Conservation (phyloP, 2,329 filamentous ascomycete species). For the Neobulgaria alba region DNA sequence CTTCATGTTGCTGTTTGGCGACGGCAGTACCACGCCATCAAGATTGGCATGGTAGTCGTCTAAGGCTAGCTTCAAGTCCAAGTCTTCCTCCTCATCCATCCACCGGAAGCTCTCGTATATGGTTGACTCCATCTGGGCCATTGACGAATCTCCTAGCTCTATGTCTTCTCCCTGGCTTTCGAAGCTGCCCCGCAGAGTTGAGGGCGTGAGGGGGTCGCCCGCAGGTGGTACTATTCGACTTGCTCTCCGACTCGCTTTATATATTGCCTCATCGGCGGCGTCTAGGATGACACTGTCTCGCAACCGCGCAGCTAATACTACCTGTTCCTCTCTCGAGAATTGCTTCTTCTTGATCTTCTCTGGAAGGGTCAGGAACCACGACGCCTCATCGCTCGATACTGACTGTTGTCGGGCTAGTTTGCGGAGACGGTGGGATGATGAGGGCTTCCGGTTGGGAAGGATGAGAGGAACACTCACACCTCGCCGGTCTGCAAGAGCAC, state of each 20-base stretch:
- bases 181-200: slow-evolving; percentile 19
- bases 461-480: slow-evolving; percentile 21
- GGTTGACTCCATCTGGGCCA: neutral
- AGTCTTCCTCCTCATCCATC: slow-evolving; percentile 63
- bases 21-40: slow-evolving; percentile 40
- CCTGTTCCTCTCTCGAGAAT: slow-evolving; percentile 64
- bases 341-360: slow-evolving; percentile 64
- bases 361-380: slow-evolving; percentile 62
- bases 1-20: slow-evolving; percentile 37
- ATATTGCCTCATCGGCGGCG: slow-evolving; percentile 49
- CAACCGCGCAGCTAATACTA: slow-evolving; percentile 45
- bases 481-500: slow-evolving; percentile 23
- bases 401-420: slow-evolving; percentile 25
- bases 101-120: slow-evolving; percentile 62
- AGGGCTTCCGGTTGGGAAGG: slow-evolving; percentile 19
- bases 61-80: slow-evolving; percentile 58
- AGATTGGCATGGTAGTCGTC: slow-evolving; percentile 64
- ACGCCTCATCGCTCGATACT: slow-evolving; percentile 46
- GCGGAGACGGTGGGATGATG: slow-evolving; percentile 20
- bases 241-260: slow-evolving; percentile 36
- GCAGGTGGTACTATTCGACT: slow-evolving; percentile 30
- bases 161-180: slow-evolving; percentile 9
- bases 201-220: slow-evolving; percentile 24
- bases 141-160: slow-evolving; percentile 3
- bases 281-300: slow-evolving; percentile 46